Percentiles rank a stretch among this genome's conserved stretches.
Evolutionary conservation across 2,329 filamentous ascomycete genomes (phyloP).

Genomic region (Colletotrichum caudatum): DNA sequence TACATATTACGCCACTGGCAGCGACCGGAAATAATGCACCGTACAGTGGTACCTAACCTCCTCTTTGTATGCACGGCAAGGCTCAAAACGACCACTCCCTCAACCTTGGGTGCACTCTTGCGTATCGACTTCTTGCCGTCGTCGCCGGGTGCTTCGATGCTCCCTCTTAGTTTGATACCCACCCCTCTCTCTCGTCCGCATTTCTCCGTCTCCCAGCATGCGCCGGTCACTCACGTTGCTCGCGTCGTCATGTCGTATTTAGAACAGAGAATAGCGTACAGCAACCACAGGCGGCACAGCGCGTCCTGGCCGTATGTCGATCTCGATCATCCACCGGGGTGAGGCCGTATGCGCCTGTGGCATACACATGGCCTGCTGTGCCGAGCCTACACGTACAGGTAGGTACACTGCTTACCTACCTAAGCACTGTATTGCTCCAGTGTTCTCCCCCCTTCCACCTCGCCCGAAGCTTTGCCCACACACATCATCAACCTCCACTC

Average conservation of each 20-base stretch:
- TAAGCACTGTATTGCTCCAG: neutral
- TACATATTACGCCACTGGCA: neutral
- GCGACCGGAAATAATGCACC: constrained; percentile 4
- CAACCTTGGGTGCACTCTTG: constrained; percentile 37
- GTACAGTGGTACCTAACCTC: neutral
- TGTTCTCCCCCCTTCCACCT: neutral
- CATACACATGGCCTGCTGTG: constrained; percentile 1
- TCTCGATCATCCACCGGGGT: constrained; percentile 4
- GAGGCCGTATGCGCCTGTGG: constrained; percentile 24
- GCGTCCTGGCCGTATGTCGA: constrained; percentile 25
- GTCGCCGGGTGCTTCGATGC: constrained; percentile 36
- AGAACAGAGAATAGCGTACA: constrained; percentile 20
- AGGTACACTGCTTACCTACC: neutral
- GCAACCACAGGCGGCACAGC: constrained; percentile 22
- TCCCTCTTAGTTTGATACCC: constrained; percentile 14
- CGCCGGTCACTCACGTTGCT: constrained; percentile 27
- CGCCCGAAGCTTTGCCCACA: constrained; percentile 29
- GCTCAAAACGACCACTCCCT: constrained; percentile 18
- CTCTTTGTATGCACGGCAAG: constrained; percentile 23
- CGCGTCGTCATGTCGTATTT: neutral
- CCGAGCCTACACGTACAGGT: neutral
- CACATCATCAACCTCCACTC: constrained; percentile 26
- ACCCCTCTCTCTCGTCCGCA: neutral
- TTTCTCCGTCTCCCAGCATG: constrained; percentile 18
- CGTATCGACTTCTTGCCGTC: constrained; percentile 35